Evolutionary conservation across 768 basidiomycete genomes (phyloP), one percentile per base, ranked within the genome.

Genomic region (Butyriboletus loyo): DNA sequence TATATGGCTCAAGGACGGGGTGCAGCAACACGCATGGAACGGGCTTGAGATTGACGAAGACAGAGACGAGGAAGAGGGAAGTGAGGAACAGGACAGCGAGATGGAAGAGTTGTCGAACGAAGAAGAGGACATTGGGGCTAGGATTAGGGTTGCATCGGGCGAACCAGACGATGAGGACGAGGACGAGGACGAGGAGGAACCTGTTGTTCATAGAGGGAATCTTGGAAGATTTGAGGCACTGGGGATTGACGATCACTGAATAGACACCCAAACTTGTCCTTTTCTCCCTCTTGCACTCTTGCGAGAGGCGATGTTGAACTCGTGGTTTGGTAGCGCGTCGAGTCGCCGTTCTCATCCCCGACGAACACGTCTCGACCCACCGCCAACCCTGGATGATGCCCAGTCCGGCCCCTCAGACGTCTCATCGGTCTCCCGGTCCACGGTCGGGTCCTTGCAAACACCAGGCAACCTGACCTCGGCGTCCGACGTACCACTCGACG

Each of bases 1-100:
- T 1, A 79, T 88, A 54, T 86, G 85, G 85, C 75, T 87, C 46
- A 73, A 74, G 43, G 67, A 71, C 30, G 61, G 58, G 17, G 37
- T 53, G 9, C 53, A 36, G 15, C 53, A 53, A n/a, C 58, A 60
- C 35, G 60, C 53, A 1, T 71, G 69, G 49, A 62, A 60, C 3
- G 57, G 50, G 31, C 39, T 44, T 22, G 62, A 50, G 25, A 62
- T 57, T 7, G 72, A 74, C 50, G 63, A 72, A 68, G 66, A 55
- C 32, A 52, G 53, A 34, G 69, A 70, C 14, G 69, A 70, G 5
- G 69, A 72, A 19, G 67, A 63, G 31, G 69, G 62, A 2, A 59
- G 62, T 11, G 70, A 62, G 7, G 68, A 63, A 40, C 61, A 66
- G 11, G 63, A 62, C 27, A 58, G 55, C 19, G 57, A 49, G 14